Evolutionary conservation across 2,329 filamentous ascomycete genomes (phyloP), one percentile per base, ranked within the genome.

Genomic region (Ophiostoma piceae): DNA sequence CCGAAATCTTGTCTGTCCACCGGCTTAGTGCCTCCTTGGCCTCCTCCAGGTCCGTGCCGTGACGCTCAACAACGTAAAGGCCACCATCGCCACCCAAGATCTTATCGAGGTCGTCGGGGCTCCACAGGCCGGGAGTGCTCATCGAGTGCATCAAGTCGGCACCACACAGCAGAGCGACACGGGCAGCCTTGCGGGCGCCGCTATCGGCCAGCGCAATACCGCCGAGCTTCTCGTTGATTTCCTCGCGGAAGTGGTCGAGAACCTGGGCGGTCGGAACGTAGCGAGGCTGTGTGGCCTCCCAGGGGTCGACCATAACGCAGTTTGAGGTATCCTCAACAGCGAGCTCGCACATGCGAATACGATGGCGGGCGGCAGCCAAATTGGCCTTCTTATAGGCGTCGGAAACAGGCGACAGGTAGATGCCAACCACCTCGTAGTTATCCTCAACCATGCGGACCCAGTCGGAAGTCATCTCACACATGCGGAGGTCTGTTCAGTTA

Each of bases 241-340:
- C 92, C 77, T 94, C 82, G 74, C 96, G 89, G 75, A 97, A 95
- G 79, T 97, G 94, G 76, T 96, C 92, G 67, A 97, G 83, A 57
- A 97, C 94, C 75, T 90, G 87, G 54, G 94, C 94, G 0, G 94
- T 98, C 19, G 93, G 92, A 72, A 92, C 89, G 77, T 97, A 98
- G 74, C 91, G 85, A 76, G 89, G 87, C 80, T 96, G 73, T 2
- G 29, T 71, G 16, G 73, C 73, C 43, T 74, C 73, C 73, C 73
- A 74, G 0, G 91, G 88, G 77, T 96, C 92, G 65, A 95, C 91
- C 88, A 92, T 92, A 71, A 96, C 83, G 89, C 91, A 93, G 75
- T 89, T 89, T 68, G 91, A 89, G 74, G 90, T 85, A 74, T 88
- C 86, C 74, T 88, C 85, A 32, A 92, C 89, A 8, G 92, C 93